Evolutionary conservation across 306 rosid species (phyloP).

Genomic region (Cucumis melo): DNA sequence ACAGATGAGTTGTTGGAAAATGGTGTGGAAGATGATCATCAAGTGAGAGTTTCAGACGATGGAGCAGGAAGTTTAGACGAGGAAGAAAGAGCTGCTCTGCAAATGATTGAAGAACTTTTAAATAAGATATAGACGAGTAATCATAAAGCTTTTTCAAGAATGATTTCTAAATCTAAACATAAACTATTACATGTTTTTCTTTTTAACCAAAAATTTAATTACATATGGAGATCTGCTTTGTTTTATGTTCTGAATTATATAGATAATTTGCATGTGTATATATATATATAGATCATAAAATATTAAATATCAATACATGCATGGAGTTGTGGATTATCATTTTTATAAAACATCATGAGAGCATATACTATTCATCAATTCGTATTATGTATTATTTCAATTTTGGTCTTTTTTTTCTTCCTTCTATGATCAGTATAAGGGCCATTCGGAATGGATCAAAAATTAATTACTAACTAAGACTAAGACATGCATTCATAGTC

Average conservation of each 20-base stretch:
- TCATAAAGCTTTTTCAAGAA: neutral
- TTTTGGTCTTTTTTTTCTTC: no score
- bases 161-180: neutral
- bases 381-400: no score
- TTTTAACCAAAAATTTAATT: no score
- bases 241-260: neutral
- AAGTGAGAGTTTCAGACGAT: neutral
- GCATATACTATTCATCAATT: no score
- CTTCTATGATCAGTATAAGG: no score
- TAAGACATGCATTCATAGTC: no score
- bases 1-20: neutral
- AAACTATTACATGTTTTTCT: neutral
- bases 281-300: neutral
- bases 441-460: no score
- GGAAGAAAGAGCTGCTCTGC: slow-evolving; percentile 25
- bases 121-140: slow-evolving; percentile 22
- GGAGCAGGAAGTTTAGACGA: neutral
- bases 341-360: neutral
- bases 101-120: slow-evolving; percentile 77
- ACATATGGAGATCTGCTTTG: no score
- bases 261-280: neutral
- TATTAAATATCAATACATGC: neutral
- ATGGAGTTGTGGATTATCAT: neutral
- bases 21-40: neutral
- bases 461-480: no score